Base-by-base conservation (phyloP, 2,329 filamentous ascomycete genomes). In the Calycina marina region DNA sequence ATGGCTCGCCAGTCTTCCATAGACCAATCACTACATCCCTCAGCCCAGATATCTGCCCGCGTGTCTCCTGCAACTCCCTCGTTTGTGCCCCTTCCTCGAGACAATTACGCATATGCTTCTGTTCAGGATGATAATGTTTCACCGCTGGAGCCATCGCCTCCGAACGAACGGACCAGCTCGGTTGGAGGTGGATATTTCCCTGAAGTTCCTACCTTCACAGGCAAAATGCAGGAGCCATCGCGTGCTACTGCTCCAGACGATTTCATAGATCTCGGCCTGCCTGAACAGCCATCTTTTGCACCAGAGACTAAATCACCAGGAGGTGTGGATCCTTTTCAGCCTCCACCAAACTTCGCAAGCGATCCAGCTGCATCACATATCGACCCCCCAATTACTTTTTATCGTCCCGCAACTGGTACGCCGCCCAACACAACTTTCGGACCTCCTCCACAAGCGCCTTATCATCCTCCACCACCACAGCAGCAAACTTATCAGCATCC, bases 111-210 rank as follows among this genome's bases (percentile, higher is more conserved):
- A 18, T 50, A 50, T 31, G 45, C 39, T 12, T 43, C 41, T 6
- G 46, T 50, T n/a, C 45, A 54, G 20, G 40, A 49, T 32, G 46
- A 49, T 30, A 61, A 66, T 32, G 60, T 69, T 3, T 69, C 67
- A n/a, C 66, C 68, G 1, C 54, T 68, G 14, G 65, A 64, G 13
- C 52, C 60, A 25, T 55, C 58, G 9, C n/a, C 18, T 14, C 49
- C 50, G 1, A 48, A 53, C 18, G 57, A 56, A 11, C 56, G 63
- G 29, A 57, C 61, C 28, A 56, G 55, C 8, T 70, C 67, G 5
- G 50, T 65, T 4, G 66, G 66, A 13, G 67, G 66, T 10, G 69
- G 68, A 28, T 74, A 73, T 51, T 74, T 73, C 37, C 69, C 69
- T 3, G 54, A 57, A 30, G 56, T 66, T n/a, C 50, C 49, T 30